Conservation (phyloP, 257 asterid species). For the Ajuga chamaepitys region DNA sequence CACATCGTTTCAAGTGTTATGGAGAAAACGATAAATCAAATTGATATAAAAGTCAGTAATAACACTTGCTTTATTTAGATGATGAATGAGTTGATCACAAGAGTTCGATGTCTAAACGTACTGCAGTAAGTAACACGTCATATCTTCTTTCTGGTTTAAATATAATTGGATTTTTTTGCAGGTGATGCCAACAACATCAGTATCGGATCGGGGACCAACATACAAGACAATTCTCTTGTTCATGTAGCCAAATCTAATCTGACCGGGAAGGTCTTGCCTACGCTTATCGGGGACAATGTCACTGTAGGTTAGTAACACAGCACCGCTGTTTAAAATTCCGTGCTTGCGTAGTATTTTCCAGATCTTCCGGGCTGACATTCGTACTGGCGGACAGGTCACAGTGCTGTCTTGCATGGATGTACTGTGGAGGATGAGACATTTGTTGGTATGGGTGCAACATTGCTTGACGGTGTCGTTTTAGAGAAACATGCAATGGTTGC, state of each 20-base stretch:
- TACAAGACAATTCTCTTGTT: constrained; percentile 88
- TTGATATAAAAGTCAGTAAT: not conserved
- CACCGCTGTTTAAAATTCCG: not conserved
- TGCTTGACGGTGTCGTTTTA: constrained; percentile 91
- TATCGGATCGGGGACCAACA: constrained; percentile 86
- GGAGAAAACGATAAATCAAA: not conserved
- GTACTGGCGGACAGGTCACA: constrained; percentile 56
- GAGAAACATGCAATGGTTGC: constrained; percentile 98
- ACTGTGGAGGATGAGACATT: constrained; percentile 92
- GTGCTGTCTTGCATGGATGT: constrained; percentile 90
- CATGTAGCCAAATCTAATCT: constrained; percentile 95
- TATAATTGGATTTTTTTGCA: constrained; percentile 18
- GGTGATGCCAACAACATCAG: constrained; percentile 85
- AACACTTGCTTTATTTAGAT: not conserved
- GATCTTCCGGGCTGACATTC: constrained; percentile 9
- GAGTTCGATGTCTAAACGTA: not conserved
- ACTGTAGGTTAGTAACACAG: constrained; percentile 67
- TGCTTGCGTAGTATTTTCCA: not conserved
- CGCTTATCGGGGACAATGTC: constrained; percentile 71
- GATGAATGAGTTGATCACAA: not conserved
- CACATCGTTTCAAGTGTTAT: not conserved
- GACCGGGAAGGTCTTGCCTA: constrained; percentile 83
- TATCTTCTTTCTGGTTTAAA: not conserved
- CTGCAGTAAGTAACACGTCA: not conserved
- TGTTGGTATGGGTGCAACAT: constrained; percentile 91